Conservation (phyloP, 2,329 filamentous ascomycete genomes). For the Fusarium brachygibbosum region DNA sequence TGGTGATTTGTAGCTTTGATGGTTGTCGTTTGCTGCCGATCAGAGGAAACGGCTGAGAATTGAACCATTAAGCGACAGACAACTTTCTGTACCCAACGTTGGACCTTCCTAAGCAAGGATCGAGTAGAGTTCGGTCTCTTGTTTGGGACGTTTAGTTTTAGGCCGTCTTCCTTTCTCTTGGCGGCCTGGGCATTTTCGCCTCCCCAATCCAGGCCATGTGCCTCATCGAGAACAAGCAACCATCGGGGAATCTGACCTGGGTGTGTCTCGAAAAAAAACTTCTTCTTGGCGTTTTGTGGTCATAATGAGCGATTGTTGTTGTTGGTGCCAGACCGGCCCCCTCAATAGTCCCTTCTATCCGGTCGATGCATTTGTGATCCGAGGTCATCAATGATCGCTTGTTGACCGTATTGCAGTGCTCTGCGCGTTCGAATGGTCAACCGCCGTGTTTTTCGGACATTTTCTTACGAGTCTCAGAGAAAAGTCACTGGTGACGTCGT, state of each 20-base stretch:
- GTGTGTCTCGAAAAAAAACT: conserved; percentile 19
- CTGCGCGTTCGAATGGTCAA: not conserved
- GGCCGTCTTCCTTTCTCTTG: conserved; percentile 24
- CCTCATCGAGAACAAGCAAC: conserved; percentile 16
- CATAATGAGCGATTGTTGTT: conserved; percentile 23
- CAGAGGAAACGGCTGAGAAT: conserved; percentile 6
- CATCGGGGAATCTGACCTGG: conserved; percentile 11
- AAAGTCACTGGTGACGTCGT: conserved; percentile 14
- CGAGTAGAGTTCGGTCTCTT: conserved; percentile 8
- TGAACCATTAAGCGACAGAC: conserved; percentile 7
- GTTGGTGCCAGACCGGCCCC: not conserved
- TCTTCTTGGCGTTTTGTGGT: conserved; percentile 32
- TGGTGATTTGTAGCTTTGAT: conserved; percentile 4
- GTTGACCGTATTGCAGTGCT: not conserved
- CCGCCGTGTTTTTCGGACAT: not conserved
- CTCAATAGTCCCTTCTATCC: conserved; percentile 27
- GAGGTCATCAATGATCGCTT: conserved; percentile 32
- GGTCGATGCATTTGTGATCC: conserved; percentile 23
- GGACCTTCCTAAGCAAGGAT: conserved; percentile 25
- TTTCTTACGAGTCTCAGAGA: not conserved
- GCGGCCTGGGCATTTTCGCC: conserved; percentile 38
- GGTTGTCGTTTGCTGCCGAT: conserved; percentile 14
- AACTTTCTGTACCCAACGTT: conserved; percentile 10
- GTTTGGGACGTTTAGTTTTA: conserved; percentile 10
- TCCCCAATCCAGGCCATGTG: not conserved